Evolutionary conservation across 106 monocot genomes (phyloP), one percentile per base, ranked within the genome.

Genomic region (Acorus calamus): DNA sequence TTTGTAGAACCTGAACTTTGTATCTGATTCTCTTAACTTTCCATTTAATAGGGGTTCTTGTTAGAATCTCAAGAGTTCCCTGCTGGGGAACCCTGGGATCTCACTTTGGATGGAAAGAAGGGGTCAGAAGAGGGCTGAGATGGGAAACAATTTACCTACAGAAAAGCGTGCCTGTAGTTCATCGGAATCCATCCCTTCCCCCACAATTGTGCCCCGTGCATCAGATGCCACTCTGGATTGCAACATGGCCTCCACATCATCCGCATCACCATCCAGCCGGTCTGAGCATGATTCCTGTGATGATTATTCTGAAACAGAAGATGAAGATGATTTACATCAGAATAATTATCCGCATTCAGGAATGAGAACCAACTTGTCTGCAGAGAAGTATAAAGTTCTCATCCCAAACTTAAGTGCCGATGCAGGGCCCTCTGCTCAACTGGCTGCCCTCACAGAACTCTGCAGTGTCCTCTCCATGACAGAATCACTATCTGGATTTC

Each of bases 391-490:
- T 47, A 64, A 81, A 65, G 62, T 67, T 44, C 59, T 81, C 44
- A 2, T 85, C 7, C 45, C 67, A 6, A 48, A 59, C 2, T 68
- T 93, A 8, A 61, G 43, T 2, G 73, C 73, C 1, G 76, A 44
- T 5, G 49, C 62, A 4, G 76, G 8, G 7, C 52, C 73, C 28
- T 49, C 50, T 42, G 58, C 59, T 42, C 71, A 69, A 64, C 68
- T 81, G 2, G 71, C 66, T 44, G 74, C 74, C 55, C 71, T 89
- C 8, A 76, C 69, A 5, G 80, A 85, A 73, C 83, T 89, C 53
- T 83, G 86, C 68, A 80, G 83, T 75, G 73, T 68, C 6, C 69
- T 89, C 4, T 83, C 82, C 3, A 65, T 68, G 62, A 86, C 86
- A 73, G 86, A 81, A 44, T 57, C 74, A 1, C 41, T 71, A 2